Base-by-base conservation (phyloP, 129 eudicot genomes). In the Helichrysum umbraculigerum region DNA sequence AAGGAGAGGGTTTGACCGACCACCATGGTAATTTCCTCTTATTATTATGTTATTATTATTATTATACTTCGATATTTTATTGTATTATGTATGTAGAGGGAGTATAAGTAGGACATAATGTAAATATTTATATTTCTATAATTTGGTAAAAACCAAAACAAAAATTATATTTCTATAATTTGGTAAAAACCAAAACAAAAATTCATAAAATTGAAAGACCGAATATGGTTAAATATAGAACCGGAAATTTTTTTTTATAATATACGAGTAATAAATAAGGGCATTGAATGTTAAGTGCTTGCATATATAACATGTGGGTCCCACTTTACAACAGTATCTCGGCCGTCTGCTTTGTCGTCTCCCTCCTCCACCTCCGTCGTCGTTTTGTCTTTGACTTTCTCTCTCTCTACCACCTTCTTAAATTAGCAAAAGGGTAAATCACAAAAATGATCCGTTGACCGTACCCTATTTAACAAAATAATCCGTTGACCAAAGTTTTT, bases 261-360 rank as follows among this genome's bases (percentile, higher is more conserved):
- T 41, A 41, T 2, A 41, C 4, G 14, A 41, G 1, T 41, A 41
- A 41, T 39, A 39, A 8, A 39, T 41, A 41, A 41, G 10, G 9
- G 47, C 14, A 41, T 9, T 41, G 9, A 41, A 41, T 41, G 47
- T 41, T 41, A 41, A 14, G 14, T 41, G 47, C 61, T 61, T 73
- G 79, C 39, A 19, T 56, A 66, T 57, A 57, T 15, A 71, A 50
- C 14, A 17, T 15, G n/a, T 73, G 75, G 85, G 86, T 63, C 56
- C 92, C 90, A 39, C 71, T 72, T 14, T 20, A 4, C 59, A 76
- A 74, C 86, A 85, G 87, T 84, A 87, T 79, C 79, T 81, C 83
- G 80, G 92, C 90, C 87, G 87, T 84, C 88, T 78, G 76, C 52
- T 86, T 91, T 88, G 97, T 91, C 93, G 91, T 41, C 47, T 88